Evolutionary conservation across 2,329 filamentous ascomycete species (phyloP), one percentile per base, ranked within the genome.

Genomic region (Diaporthe amygdali): DNA sequence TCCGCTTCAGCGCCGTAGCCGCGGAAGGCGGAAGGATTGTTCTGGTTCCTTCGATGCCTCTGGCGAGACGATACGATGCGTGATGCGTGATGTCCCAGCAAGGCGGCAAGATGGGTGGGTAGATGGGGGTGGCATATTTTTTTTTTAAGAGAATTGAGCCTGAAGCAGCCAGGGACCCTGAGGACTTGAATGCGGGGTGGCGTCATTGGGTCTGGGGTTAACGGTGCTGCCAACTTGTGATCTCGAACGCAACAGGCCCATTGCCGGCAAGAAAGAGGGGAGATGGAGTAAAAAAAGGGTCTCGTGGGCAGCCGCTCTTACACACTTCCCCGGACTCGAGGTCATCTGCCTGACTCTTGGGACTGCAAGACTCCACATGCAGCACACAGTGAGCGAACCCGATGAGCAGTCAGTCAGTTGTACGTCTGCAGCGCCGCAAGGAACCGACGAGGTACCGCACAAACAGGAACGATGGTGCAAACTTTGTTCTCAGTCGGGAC

Each of bases 311-410:
- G 49, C 46, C 64, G 66, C 55, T 49, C 39, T 64, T 32, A 41
- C 55, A 69, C 52, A 46, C 59, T 70, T 70, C 67, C 70, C 70
- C 70, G 32, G 70, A 67, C 56, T 64, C 34, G 66, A 72, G 67
- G 70, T 70, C 67, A 72, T 61, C 67, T 70, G 70, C 51, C 70
- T 63, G 30, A 55, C 66, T 52, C 67, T 52, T 49, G 52, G 52
- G 66, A 34, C 55, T 54, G 44, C 68, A 20, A 54, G 44, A 66
- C 59, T 44, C 67, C 70, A 70, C 67, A 64, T 64, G 59, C 59
- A 49, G 59, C 44, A 64, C 56, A 61, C 44, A 49, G 44, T n/a
- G 44, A 64, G 37, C 44, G 41, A 49, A 44, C 44, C 59, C 44
- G 59, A 47, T 63, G 41, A 63, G 56, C 56, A 63, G 59, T 64